Evolutionary conservation across 257 asterid genomes (phyloP).

Genomic region (Forsythia viridissima): DNA sequence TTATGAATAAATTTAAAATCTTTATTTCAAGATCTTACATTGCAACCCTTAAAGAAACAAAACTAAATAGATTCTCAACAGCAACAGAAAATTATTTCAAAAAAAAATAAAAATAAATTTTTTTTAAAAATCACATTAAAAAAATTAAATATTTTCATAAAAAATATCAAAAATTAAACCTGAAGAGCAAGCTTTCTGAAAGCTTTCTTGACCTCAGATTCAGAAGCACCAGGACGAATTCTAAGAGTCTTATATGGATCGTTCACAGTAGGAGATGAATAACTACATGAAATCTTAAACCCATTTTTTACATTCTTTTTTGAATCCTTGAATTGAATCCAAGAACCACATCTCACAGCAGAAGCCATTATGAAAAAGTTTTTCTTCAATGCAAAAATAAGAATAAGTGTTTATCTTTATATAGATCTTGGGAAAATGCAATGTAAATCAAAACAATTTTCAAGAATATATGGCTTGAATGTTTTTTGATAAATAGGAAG

Average conservation of each 20-base stretch:
- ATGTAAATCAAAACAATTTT: not conserved
- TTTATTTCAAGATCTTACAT: no score
- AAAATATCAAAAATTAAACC: slow-evolving; percentile 32
- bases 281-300: slow-evolving; percentile 53
- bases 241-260: slow-evolving; percentile 83
- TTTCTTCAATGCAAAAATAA: not conserved
- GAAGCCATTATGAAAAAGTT: slow-evolving; percentile 45
- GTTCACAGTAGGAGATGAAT: slow-evolving; percentile 36
- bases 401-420: not conserved
- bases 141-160: not conserved
- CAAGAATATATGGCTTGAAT: not conserved
- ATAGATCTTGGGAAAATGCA: not conserved
- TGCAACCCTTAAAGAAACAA: not conserved
- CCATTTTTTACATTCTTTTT: slow-evolving; percentile 28
- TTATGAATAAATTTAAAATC: no score
- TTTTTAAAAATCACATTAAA: not conserved
- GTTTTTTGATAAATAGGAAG: not conserved
- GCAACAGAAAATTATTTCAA: not conserved
- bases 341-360: slow-evolving; percentile 49
- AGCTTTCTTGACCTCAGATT: slow-evolving; percentile 87
- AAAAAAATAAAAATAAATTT: no score
- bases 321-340: slow-evolving; percentile 38
- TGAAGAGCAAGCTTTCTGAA: slow-evolving; percentile 86
- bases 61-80: not conserved
- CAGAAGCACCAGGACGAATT: slow-evolving; percentile 73